Conservation (phyloP, 2,329 filamentous ascomycete genomes). For the Neoarthrinium moseri region DNA sequence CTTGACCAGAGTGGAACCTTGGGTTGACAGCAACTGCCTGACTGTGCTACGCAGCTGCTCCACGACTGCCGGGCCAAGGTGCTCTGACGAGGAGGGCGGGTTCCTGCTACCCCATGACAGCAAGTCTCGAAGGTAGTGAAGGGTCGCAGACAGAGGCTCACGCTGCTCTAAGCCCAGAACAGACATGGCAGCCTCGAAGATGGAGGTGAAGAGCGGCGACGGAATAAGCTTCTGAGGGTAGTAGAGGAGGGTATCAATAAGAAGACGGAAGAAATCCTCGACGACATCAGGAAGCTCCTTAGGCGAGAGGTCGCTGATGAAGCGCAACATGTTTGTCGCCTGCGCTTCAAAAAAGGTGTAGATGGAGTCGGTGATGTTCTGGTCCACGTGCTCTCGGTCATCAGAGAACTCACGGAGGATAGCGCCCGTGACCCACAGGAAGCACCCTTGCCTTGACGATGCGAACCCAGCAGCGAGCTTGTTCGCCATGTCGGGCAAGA, state of each 20-base stretch:
- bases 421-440: conserved; percentile 96
- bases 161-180: conserved; percentile 87
- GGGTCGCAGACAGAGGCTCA: conserved; percentile 84
- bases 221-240: conserved; percentile 82
- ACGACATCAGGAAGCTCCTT: conserved; percentile 79
- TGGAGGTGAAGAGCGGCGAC: conserved; percentile 75
- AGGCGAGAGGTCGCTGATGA: conserved; percentile 78
- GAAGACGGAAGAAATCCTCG: conserved; percentile 93
- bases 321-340: conserved; percentile 82
- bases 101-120: conserved; percentile 84
- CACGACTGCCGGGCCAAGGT: conserved; percentile 57
- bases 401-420: conserved; percentile 95
- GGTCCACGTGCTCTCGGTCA: conserved; percentile 80
- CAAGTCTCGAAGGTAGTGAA: conserved; percentile 91
- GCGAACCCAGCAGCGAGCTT: conserved; percentile 85
- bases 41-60: conserved; percentile 71
- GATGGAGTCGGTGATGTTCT: conserved; percentile 79
- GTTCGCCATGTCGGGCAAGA: conserved; percentile 82
- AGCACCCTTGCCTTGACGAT: conserved; percentile 86
- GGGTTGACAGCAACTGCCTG: conserved; percentile 65
- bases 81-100: conserved; percentile 57
- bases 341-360: conserved; percentile 96
- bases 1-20: conserved; percentile 80
- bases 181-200: conserved; percentile 84
- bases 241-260: conserved; percentile 89